Base-by-base conservation (phyloP, 352 stramenopile genomes). In the Globisporangium carolinianum region DNA sequence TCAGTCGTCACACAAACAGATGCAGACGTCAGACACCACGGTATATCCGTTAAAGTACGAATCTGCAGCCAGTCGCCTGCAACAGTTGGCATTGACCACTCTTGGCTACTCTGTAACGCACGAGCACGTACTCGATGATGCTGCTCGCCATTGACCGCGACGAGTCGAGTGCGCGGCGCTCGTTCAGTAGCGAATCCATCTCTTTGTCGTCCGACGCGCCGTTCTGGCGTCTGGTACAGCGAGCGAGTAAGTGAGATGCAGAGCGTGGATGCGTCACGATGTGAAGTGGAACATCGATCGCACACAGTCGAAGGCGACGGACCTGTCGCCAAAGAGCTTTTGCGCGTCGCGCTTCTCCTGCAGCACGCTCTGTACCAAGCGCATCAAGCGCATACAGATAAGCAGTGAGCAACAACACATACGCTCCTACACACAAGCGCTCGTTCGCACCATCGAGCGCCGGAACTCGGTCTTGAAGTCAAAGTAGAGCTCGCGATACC, bases 401-500 rank as follows among this genome's bases (percentile, higher is more conserved):
- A 36, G 46, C 24, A 32, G 3, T 32, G 24, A 32, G 24, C 24
- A 32, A 32, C 24, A 32, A 32, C 24, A 32, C 24, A 32, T 32
- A 32, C 24, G 2, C 24, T 32, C 24, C 24, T 3, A 15, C 36
- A 46, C 6, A 17, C 48, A 36, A 10, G 11, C 48, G 32, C 12
- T 4, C 42, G 24, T 24, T 7, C 65, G 52, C 59, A 94, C 86
- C 76, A 89, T 88, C 0, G 83, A 89, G 35, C 83, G 79, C 66
- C 96, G 86, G 67, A 98, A 98, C 69, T 98, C 93, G 24, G 86
- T 94, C 42, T 91, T 95, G 42, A 96, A 97, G 73, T 98, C 94
- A 62, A 98, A 98, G 49, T 98, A 85, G 54, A 98, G 87, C 71
- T 98, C 94, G 35, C 94, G 86, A 70, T 98, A 98, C 47, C 95